Base-by-base conservation (phyloP, 331 rosid genomes). In the Acacia concinna region DNA sequence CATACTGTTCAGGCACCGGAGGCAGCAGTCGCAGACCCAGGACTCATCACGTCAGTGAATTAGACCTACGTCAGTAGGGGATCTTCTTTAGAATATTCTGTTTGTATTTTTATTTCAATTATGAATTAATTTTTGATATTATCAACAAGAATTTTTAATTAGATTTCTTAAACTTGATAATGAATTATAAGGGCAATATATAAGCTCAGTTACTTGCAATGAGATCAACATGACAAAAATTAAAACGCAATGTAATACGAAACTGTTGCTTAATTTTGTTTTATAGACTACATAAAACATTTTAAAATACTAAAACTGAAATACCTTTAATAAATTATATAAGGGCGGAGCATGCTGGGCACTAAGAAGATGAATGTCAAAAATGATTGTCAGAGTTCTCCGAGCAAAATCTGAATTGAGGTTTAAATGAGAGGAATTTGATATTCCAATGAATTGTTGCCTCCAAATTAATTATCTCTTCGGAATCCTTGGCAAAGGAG, bases 401-500 rank as follows among this genome's bases (percentile, higher is more conserved):
- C 20, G n/a, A 56, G 54, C 1, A 56, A 65, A 41, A 34, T 23
- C 37, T 57, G 23, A 23, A 12, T 65, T 31, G 46, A 75, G 15
- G 60, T 54, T 62, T 23, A 17, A 79, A 28, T 73, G 6, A 38
- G 23, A 56, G 71, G 65, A 76, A 66, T 34, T 43, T 6, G 40
- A 35, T 30, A 44, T 69, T 80, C 56, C 65, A 71, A 64, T 65
- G 27, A 17, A 72, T 25, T 47, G 72, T 85, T 84, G 91, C 98
- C 98, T 90, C 27, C 98, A 90, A 80, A 96, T 86, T 51, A 80
- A 96, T 86, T 51, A 95, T 91, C 87, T 96, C 91, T 56, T 91
- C 99, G 30, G 94, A 96, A 80, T 90, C 98, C 85, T 89, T 90
- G 32, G 98, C 98, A 77, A 84, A 91, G 74, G 97, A 96, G 75